Conservation (phyloP, 306 rosid genomes). For the Inga leiocalycina region DNA sequence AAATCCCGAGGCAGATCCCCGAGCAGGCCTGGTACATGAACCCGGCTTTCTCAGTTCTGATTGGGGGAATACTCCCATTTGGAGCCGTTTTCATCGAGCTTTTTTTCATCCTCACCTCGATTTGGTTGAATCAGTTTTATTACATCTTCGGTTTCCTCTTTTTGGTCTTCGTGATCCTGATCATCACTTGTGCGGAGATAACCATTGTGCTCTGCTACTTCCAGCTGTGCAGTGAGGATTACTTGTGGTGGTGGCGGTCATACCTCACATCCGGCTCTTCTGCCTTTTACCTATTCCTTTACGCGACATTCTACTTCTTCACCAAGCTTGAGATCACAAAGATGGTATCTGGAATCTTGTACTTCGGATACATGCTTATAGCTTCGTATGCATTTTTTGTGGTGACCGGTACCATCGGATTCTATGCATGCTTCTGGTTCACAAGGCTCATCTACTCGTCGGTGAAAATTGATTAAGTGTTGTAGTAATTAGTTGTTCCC, state of each 20-base stretch:
- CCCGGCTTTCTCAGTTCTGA: constrained; percentile 83
- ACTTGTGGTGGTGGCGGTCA: constrained; percentile 98
- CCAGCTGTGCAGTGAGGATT: constrained; percentile 98
- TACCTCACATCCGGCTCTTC: constrained; percentile 95
- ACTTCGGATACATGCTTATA: constrained; percentile 96
- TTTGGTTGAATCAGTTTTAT: constrained; percentile 98
- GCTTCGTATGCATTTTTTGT: constrained; percentile 95
- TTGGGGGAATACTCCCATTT: constrained; percentile 92
- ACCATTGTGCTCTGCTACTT: constrained; percentile 95
- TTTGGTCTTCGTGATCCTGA: constrained; percentile 83
- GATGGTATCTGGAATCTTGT: constrained; percentile 80
- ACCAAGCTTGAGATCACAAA: constrained; percentile 97
- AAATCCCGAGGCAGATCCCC: constrained; percentile 97
- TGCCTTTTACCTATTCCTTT: constrained; percentile 89
- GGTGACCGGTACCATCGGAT: constrained; percentile 91
- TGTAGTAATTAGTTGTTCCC: constrained; percentile 13
- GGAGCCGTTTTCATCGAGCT: constrained; percentile 98
- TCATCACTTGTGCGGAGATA: constrained; percentile 91
- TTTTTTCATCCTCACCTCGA: constrained; percentile 95
- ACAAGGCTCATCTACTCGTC: constrained; percentile 98
- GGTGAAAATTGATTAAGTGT: constrained; percentile 81
- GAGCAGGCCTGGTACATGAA: constrained; percentile 99
- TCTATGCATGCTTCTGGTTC: constrained; percentile 98
- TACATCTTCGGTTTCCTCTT: constrained; percentile 97
- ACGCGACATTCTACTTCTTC: constrained; percentile 96